Percentiles rank a stretch among this genome's conserved stretches.
These are phyloP conservation scores for Aciculosporium take DNA, from an alignment of 2,329 filamentous ascomycete genomes.

Conservation along the genomic window DNA sequence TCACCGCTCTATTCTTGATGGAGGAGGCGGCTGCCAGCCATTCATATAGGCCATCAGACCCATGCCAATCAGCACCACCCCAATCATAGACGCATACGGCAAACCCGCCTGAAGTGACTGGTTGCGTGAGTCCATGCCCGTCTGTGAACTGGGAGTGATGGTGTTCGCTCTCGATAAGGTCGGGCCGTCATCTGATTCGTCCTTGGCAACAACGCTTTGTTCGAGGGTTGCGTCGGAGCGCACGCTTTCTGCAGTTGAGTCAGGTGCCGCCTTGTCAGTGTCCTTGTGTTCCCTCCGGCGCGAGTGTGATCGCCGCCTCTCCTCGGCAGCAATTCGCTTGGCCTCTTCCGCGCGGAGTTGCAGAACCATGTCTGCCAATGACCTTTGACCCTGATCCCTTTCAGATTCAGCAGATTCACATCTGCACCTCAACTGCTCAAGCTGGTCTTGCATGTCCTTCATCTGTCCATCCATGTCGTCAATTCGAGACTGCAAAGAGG, in stretches of 20 bases:
- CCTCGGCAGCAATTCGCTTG: slow-evolving; percentile 28
- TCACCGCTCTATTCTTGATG: slow-evolving; percentile 19
- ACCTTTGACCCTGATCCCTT: slow-evolving; percentile 54
- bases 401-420: slow-evolving; percentile 74
- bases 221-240: neutral
- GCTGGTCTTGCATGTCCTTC: slow-evolving; percentile 63
- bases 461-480: slow-evolving; percentile 69
- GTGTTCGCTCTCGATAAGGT: slow-evolving; percentile 34
- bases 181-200: slow-evolving; percentile 24
- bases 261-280: slow-evolving; percentile 5
- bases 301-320: slow-evolving; percentile 25
- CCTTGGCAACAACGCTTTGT: slow-evolving; percentile 12
- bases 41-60: slow-evolving; percentile 80
- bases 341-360: slow-evolving; percentile 59
- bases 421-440: slow-evolving; percentile 61
- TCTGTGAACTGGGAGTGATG: slow-evolving; percentile 30
- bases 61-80: slow-evolving; percentile 68
- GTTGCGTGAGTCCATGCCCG: slow-evolving; percentile 27
- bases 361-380: slow-evolving; percentile 75
- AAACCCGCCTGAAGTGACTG: slow-evolving; percentile 37
- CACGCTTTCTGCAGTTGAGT: neutral
- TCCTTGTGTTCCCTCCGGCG: slow-evolving; percentile 5
- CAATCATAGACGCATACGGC: slow-evolving; percentile 70
- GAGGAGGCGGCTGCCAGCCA: slow-evolving; percentile 48
- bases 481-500: slow-evolving; percentile 47